Percentiles rank a stretch among this genome's conserved stretches.
Conservation (phyloP, 106 monocot species). For the Chionographis japonica region DNA sequence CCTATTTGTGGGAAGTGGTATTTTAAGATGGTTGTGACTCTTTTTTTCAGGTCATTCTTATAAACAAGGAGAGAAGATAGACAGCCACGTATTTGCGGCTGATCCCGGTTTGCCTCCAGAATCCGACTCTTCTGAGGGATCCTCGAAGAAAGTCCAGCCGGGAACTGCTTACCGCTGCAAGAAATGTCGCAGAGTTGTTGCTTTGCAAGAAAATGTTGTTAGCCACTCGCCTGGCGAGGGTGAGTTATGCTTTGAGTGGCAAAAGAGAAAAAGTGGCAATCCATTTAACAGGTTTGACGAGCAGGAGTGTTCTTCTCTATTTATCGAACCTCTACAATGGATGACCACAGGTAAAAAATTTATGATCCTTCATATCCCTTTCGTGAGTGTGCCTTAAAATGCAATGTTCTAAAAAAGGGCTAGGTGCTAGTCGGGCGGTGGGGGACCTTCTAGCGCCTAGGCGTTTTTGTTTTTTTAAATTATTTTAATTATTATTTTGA, state of each 20-base stretch:
- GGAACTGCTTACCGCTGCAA: constrained; percentile 71
- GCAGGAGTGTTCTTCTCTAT: constrained; percentile 69
- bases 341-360: constrained; percentile 66
- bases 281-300: constrained; percentile 34
- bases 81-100: constrained; percentile 71
- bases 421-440: no score
- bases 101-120: constrained; percentile 65
- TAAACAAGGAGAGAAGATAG: constrained; percentile 70
- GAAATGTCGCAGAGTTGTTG: constrained; percentile 84
- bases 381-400: no score
- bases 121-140: constrained; percentile 13
- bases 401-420: no score
- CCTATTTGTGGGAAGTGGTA: not conserved
- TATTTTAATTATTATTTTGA: no score
- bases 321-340: constrained; percentile 86
- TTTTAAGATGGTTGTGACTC: not conserved
- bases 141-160: constrained; percentile 15
- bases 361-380: not conserved
- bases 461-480: no score
- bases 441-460: no score
- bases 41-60: constrained; percentile 68
- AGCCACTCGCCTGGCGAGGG: constrained; percentile 82
- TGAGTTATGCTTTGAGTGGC: constrained; percentile 77
- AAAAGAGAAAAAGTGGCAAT: constrained; percentile 47
- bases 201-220: constrained; percentile 78